Conservation (phyloP, 495 filamentous ascomycete genomes). For the Lepidopterella palustris region DNA sequence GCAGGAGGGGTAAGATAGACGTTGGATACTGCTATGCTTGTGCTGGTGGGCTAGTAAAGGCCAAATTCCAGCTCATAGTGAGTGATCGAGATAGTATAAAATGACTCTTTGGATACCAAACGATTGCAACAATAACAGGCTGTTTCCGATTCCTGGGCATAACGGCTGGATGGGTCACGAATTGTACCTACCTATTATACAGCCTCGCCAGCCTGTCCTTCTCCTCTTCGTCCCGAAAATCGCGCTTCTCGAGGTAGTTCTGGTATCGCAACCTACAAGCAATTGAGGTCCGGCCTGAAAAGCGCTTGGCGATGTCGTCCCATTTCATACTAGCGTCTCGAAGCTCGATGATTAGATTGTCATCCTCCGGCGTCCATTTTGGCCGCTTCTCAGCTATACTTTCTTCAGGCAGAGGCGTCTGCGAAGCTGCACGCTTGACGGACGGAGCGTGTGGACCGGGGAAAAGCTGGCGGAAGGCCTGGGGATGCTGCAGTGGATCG, state of each 20-base stretch:
- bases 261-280: conserved; percentile 92
- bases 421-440: too few species aligned
- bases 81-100: too few species aligned
- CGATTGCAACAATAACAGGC: too few species aligned
- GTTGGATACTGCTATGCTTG: too few species aligned
- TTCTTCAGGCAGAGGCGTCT: conserved; percentile 45
- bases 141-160: too few species aligned
- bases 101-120: too few species aligned
- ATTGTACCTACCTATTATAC: conserved; percentile 68
- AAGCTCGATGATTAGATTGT: conserved; percentile 77
- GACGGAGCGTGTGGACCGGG: too few species aligned
- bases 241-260: conserved; percentile 82
- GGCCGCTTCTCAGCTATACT: conserved; percentile 77
- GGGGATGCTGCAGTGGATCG: conserved; percentile 17
- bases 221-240: conserved; percentile 90
- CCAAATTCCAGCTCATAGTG: too few species aligned
- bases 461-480: conserved; percentile 22
- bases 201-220: conserved; percentile 89
- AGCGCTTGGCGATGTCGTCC: conserved; percentile 86
- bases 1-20: not conserved
- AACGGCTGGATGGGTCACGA: too few species aligned
- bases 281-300: conserved; percentile 83
- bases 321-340: conserved; percentile 89
- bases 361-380: conserved; percentile 89
- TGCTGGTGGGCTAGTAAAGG: too few species aligned